Percentiles rank a stretch among this genome's conserved stretches.
phyloP scores from a whole-genome alignment of 2,329 filamentous ascomycete genomes.

The Coniochaeta sp. region DNA sequence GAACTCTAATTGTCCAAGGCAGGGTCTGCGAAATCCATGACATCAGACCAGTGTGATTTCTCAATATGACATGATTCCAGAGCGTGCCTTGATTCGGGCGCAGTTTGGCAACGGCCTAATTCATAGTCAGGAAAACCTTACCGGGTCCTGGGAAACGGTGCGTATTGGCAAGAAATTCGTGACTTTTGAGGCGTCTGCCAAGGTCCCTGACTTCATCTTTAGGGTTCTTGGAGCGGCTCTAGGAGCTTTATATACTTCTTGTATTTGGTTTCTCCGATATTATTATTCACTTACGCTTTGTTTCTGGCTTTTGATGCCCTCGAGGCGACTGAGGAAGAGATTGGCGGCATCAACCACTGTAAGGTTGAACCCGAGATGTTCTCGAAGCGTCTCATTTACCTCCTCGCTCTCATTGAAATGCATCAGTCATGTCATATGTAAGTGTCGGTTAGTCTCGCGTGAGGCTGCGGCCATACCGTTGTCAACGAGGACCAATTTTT shows the following conservation, averaged over 20 bases:
- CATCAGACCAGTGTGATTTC: no score
- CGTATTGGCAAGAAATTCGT: conserved; percentile 68
- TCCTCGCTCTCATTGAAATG: conserved; percentile 75
- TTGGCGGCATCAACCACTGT: conserved; percentile 77
- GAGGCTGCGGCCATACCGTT: conserved; percentile 44
- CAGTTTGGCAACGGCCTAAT: neutral
- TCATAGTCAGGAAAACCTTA: neutral
- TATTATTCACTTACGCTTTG: conserved; percentile 67
- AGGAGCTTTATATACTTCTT: conserved; percentile 9
- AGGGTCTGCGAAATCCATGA: no score
- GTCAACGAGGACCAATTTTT: conserved; percentile 56
- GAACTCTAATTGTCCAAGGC: no score
- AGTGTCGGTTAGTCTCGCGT: conserved; percentile 3
- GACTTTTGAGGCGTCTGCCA: conserved; percentile 63
- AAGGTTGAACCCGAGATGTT: conserved; percentile 83
- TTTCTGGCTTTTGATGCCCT: conserved; percentile 75
- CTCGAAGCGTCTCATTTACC: conserved; percentile 70
- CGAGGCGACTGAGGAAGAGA: conserved; percentile 68
- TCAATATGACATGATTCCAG: no score
- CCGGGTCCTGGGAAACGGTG: conserved; percentile 74
- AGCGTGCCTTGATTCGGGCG: no score
- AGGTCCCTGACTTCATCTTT: conserved; percentile 74
- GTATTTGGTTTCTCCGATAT: conserved; percentile 77
- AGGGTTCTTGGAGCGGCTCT: conserved; percentile 26
- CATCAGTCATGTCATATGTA: conserved; percentile 46